Percentiles rank a stretch among this genome's conserved stretches.
Conservation (phyloP, 805 yeast species). For the Wickerhamiella cacticola region DNA sequence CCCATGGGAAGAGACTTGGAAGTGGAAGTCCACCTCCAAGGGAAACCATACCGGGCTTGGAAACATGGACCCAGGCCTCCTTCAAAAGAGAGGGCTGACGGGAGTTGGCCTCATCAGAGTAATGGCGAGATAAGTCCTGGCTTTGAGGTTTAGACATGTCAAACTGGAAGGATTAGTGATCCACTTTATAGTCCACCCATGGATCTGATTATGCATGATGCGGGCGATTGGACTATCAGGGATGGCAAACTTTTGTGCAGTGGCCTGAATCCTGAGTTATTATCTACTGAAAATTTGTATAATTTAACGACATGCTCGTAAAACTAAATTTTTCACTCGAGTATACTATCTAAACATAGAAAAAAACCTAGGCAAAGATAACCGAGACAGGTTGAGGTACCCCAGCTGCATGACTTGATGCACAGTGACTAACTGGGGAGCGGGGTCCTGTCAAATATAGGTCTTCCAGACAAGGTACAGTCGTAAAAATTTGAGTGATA, state of each 20-base stretch:
- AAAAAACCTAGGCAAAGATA: too few species aligned
- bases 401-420: neutral
- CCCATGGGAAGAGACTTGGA: constrained; percentile 87
- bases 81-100: constrained; percentile 75
- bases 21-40: constrained; percentile 94
- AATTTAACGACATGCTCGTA: too few species aligned
- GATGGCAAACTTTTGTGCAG: neutral
- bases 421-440: neutral
- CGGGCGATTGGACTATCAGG: neutral
- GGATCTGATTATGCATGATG: neutral
- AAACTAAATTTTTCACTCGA: too few species aligned
- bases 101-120: constrained; percentile 65
- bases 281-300: too few species aligned
- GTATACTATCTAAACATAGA: too few species aligned
- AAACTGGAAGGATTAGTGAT: too few species aligned
- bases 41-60: constrained; percentile 65
- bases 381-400: constrained; percentile 1
- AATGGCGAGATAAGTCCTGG: constrained; percentile 61
- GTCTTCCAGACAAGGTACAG: too few species aligned
- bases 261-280: too few species aligned
- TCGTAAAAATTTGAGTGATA: too few species aligned
- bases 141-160: constrained; percentile 32
- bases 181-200: too few species aligned
- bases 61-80: constrained; percentile 65
- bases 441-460: neutral